Conservation (phyloP, 2,329 filamentous ascomycete genomes). For the Lachnellula suecica region DNA sequence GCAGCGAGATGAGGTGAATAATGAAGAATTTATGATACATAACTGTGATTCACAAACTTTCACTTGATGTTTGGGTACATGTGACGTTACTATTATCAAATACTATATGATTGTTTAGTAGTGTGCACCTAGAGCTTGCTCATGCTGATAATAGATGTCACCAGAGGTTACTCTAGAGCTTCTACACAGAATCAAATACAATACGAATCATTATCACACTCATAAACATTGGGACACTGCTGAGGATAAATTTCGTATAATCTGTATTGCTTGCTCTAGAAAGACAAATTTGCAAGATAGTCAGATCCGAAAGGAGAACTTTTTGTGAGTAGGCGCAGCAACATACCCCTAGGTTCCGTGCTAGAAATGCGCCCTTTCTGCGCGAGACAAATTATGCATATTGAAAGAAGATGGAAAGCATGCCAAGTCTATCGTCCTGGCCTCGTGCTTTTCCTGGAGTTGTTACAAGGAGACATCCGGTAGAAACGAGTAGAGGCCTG, state of each 20-base stretch:
- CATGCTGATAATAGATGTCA: neutral
- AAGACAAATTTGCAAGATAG: neutral
- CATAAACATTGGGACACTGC: neutral
- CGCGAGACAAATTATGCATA: conserved; percentile 6
- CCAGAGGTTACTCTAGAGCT: neutral
- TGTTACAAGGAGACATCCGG: neutral
- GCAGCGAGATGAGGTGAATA: neutral
- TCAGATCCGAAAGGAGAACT: conserved; percentile 2
- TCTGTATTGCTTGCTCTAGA: neutral
- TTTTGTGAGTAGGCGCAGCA: conserved; percentile 19
- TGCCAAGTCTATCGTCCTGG: neutral
- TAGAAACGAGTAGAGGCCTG: neutral
- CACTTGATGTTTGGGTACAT: conserved; percentile 8
- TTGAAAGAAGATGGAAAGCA: conserved; percentile 5
- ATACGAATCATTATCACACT: neutral
- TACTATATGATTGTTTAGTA: neutral
- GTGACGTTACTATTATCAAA: neutral
- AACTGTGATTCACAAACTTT: conserved; percentile 4
- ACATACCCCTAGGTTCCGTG: conserved; percentile 7
- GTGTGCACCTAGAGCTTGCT: neutral
- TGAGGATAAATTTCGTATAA: neutral
- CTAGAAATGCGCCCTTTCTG: conserved; percentile 4
- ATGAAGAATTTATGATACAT: neutral
- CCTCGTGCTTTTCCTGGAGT: conserved; percentile 1
- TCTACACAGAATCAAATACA: neutral